These are phyloP conservation scores for Podospora tetraspora DNA, from an alignment of 495 filamentous ascomycete species.

Conservation along the genomic window DNA sequence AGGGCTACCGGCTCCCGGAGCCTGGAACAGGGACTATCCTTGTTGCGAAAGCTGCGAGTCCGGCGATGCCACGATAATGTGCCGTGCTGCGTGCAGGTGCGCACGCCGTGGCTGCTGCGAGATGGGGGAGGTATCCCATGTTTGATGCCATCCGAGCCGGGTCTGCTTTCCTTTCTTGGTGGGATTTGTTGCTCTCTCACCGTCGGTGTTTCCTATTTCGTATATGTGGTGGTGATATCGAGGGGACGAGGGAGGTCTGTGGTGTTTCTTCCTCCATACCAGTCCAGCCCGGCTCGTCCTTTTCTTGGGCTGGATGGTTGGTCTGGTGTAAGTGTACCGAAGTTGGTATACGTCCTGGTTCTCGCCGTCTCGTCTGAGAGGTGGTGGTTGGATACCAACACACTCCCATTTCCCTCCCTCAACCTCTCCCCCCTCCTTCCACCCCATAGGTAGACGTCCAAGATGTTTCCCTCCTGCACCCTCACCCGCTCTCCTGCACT, in stretches of 20 bases:
- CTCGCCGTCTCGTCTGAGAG: not conserved
- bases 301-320: not conserved
- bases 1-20: not conserved
- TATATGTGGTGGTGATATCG: not conserved
- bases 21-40: constrained; percentile 9
- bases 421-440: not conserved
- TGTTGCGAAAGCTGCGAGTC: not conserved
- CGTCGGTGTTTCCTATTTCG: not conserved
- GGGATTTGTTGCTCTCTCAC: too few relatives aligned
- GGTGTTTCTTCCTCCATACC: not conserved
- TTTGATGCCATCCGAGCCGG: not conserved
- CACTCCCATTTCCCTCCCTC: not conserved
- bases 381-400: not conserved
- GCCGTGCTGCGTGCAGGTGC: not conserved
- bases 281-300: not conserved
- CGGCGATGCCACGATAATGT: not conserved
- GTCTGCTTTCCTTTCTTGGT: too few relatives aligned
- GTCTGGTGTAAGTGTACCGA: not conserved
- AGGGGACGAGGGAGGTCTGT: not conserved
- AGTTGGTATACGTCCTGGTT: not conserved
- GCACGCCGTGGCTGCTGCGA: not conserved
- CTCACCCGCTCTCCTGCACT: not conserved
- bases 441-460: not conserved
- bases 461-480: not conserved
- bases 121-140: not conserved